Evolutionary conservation across 495 filamentous ascomycete genomes (phyloP).

Genomic region (Aspergillus biplanus): DNA sequence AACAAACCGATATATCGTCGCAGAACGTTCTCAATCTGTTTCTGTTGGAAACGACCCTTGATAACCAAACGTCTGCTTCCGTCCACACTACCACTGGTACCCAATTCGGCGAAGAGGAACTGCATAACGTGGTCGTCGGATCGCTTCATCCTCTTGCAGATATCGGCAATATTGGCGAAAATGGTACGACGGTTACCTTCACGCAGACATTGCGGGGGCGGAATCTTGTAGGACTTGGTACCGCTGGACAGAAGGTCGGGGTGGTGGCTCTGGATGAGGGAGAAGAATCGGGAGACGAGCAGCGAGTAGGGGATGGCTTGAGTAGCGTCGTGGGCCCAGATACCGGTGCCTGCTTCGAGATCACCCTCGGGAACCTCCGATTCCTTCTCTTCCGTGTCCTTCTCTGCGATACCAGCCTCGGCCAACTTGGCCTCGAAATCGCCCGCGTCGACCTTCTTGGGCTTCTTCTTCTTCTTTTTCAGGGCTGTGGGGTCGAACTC

Average conservation of each 20-base stretch:
- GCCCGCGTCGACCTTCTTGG: conserved; percentile 66
- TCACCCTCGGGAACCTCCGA: conserved; percentile 69
- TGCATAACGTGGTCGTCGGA: conserved; percentile 95
- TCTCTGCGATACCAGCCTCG: conserved; percentile 66
- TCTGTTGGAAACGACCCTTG: conserved; percentile 98
- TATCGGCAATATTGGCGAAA: conserved; percentile 95
- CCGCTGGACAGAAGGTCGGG: conserved; percentile 89
- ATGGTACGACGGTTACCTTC: conserved; percentile 99
- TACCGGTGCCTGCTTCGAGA: conserved; percentile 85
- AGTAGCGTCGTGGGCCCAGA: conserved; percentile 84
- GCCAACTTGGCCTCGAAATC: conserved; percentile 85
- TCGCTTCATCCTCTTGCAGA: conserved; percentile 94
- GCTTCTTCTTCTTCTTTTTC: conserved; percentile 98
- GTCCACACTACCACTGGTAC: conserved; percentile 92
- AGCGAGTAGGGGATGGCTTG: conserved; percentile 79
- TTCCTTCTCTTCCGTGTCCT: conserved; percentile 52
- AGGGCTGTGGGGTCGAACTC: conserved; percentile 75
- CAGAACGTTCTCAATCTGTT: conserved; percentile 95
- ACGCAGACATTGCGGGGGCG: conserved; percentile 96
- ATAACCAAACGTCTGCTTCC: conserved; percentile 92
- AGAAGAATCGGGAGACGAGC: conserved; percentile 89
- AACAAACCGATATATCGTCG: conserved; percentile 88
- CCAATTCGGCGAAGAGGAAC: conserved; percentile 97
- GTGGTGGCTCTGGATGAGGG: conserved; percentile 86
- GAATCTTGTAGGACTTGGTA: conserved; percentile 95